phyloP scores from a whole-genome alignment of 2,329 filamentous ascomycete genomes.

The Sporothrix brasiliensis region DNA sequence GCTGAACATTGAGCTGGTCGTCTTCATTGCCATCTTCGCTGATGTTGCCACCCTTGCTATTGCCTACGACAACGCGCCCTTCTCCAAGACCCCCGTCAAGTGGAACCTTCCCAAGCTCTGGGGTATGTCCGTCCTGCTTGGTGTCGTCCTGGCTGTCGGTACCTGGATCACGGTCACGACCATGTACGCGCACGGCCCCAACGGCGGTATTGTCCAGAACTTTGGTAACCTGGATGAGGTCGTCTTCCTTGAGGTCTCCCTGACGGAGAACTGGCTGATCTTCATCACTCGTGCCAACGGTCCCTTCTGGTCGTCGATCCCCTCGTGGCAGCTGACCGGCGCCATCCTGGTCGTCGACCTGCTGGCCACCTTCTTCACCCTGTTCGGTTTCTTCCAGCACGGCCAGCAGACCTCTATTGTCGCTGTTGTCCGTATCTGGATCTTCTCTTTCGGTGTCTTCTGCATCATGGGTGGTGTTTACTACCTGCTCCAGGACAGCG shows the following conservation, averaged over 20 bases:
- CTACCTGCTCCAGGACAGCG: constrained; percentile 79
- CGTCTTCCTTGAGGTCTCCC: constrained; percentile 84
- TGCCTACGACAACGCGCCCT: constrained; percentile 90
- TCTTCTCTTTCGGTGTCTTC: constrained; percentile 89
- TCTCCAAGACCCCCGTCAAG: constrained; percentile 83
- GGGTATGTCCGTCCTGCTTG: constrained; percentile 87
- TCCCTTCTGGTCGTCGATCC: constrained; percentile 87
- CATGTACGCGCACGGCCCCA: constrained; percentile 68
- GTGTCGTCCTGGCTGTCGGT: constrained; percentile 76
- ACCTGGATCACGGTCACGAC: constrained; percentile 90
- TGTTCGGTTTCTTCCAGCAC: constrained; percentile 80
- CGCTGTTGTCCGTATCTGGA: constrained; percentile 84
- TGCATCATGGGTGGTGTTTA: constrained; percentile 70
- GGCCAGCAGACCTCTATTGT: constrained; percentile 70
- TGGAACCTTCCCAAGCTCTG: constrained; percentile 95
- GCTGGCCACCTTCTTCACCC: constrained; percentile 79
- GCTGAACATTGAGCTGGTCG: constrained; percentile 82
- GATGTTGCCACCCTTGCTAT: constrained; percentile 91
- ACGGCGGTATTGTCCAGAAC: constrained; percentile 88
- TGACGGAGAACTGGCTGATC: constrained; percentile 95
- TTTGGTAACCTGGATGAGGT: constrained; percentile 80
- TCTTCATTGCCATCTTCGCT: constrained; percentile 94
- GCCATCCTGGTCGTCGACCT: constrained; percentile 82
- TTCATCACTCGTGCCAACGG: constrained; percentile 94
- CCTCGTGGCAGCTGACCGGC: constrained; percentile 79